Evolutionary conservation across 192 early-diverging fungal genomes (phyloP).

Genomic region (Dissophora globulifera): DNA sequence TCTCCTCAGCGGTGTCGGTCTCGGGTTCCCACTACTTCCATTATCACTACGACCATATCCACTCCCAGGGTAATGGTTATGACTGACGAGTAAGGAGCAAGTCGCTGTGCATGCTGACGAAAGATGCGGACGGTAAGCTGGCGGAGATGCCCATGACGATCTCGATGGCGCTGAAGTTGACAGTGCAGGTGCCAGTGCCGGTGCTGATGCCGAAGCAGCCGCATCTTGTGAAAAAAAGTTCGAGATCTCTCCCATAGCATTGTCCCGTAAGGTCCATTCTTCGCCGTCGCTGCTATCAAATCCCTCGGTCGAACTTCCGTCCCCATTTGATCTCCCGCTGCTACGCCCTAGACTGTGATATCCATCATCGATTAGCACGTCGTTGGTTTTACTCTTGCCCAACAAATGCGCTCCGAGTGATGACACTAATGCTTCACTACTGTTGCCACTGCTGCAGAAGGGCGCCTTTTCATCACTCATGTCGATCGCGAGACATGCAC

Average conservation of each 20-base stretch:
- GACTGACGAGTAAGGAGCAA: slow-evolving; percentile 22
- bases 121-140: not conserved
- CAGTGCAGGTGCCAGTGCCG: not conserved
- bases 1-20: slow-evolving; percentile 3
- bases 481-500: slow-evolving; percentile 41
- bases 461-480: slow-evolving; percentile 23
- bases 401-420: not conserved
- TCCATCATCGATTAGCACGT: slow-evolving; percentile 17
- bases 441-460: too few relatives aligned
- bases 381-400: not conserved
- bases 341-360: slow-evolving; percentile 24
- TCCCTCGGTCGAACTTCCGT: slow-evolving; percentile 15
- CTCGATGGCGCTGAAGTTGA: not conserved
- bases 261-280: not conserved
- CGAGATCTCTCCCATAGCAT: too few relatives aligned
- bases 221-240: too few relatives aligned
- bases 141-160: not conserved
- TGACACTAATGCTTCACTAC: not conserved
- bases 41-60: too few relatives aligned
- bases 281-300: slow-evolving; percentile 32
- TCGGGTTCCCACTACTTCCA: not conserved
- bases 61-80: slow-evolving; percentile 3
- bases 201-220: not conserved
- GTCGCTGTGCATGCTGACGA: slow-evolving; percentile 18
- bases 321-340: not conserved